These are phyloP conservation scores for Candida khao-thaluensis DNA, from an alignment of 805 yeast species.

Conservation along the genomic window DNA sequence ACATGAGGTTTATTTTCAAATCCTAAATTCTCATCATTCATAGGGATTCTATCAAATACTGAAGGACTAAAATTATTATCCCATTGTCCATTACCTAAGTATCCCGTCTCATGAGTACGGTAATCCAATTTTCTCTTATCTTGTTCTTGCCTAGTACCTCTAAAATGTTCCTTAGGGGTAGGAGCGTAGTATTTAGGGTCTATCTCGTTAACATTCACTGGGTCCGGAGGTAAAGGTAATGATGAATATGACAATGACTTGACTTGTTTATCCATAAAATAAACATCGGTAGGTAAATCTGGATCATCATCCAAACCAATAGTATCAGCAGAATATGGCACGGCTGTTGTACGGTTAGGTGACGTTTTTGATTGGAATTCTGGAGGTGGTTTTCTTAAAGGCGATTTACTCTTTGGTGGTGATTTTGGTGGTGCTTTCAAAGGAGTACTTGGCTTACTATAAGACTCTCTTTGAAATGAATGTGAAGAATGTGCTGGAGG, in stretches of 20 bases:
- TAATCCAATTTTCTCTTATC: constrained; percentile 28
- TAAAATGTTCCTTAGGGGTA: constrained; percentile 44
- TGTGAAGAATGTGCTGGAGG: constrained; percentile 16
- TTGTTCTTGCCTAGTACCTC: constrained; percentile 12
- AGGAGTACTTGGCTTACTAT: constrained; percentile 8
- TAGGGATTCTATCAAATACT: constrained; percentile 30
- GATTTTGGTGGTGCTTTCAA: constrained; percentile 7
- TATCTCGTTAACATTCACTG: constrained; percentile 27
- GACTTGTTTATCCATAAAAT: constrained; percentile 34
- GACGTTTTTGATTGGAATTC: constrained; percentile 3
- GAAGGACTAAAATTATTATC: constrained; percentile 32
- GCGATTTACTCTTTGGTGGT: constrained; percentile 10
- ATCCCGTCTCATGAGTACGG: constrained; percentile 36
- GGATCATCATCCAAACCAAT: constrained; percentile 31
- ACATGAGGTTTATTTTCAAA: constrained; percentile 36
- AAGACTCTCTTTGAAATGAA: neutral
- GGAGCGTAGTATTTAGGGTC: constrained; percentile 45
- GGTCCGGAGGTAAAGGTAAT: constrained; percentile 21
- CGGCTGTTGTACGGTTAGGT: constrained; percentile 16
- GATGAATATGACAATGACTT: constrained; percentile 27
- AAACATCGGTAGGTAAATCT: constrained; percentile 35
- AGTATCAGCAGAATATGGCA: constrained; percentile 45
- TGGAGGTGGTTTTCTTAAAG: constrained; percentile 25
- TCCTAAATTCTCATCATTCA: constrained; percentile 21
- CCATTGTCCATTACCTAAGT: constrained; percentile 40